These are phyloP conservation scores for Salvia sclarea DNA, from an alignment of 305 asterid genomes.

Conservation along the genomic window DNA sequence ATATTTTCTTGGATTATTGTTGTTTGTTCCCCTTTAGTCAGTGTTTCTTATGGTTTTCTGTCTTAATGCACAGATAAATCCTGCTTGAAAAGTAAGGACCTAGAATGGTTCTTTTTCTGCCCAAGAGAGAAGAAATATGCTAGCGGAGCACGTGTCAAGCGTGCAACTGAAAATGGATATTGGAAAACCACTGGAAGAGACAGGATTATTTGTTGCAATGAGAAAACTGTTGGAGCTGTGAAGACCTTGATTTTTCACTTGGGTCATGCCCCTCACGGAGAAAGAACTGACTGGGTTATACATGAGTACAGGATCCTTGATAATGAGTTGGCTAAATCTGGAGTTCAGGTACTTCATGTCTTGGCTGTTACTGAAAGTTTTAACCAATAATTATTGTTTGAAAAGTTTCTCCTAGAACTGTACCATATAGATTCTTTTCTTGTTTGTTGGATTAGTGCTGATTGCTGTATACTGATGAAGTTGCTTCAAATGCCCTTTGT, in stretches of 20 bases:
- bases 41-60: background rate
- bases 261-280: constrained; percentile 74
- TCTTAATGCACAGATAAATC: constrained; percentile 59
- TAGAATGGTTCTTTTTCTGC: constrained; percentile 91
- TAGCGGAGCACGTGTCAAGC: constrained; percentile 74
- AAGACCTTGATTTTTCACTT: constrained; percentile 78
- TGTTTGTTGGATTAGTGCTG: background rate
- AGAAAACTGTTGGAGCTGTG: constrained; percentile 55
- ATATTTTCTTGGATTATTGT: background rate
- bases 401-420: background rate
- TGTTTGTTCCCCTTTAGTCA: background rate
- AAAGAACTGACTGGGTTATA: constrained; percentile 85
- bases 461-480: background rate
- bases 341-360: constrained; percentile 56
- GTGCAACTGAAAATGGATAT: constrained; percentile 76
- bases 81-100: constrained; percentile 67
- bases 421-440: background rate
- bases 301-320: constrained; percentile 67
- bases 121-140: constrained; percentile 82
- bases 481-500: background rate
- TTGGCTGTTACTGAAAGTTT: background rate
- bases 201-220: constrained; percentile 42
- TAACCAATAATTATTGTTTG: background rate
- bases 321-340: constrained; percentile 50
- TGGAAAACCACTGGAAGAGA: constrained; percentile 95